These are phyloP conservation scores for Pyrenopolyporus hunteri DNA, from an alignment of 495 filamentous ascomycete genomes.

Conservation along the genomic window DNA sequence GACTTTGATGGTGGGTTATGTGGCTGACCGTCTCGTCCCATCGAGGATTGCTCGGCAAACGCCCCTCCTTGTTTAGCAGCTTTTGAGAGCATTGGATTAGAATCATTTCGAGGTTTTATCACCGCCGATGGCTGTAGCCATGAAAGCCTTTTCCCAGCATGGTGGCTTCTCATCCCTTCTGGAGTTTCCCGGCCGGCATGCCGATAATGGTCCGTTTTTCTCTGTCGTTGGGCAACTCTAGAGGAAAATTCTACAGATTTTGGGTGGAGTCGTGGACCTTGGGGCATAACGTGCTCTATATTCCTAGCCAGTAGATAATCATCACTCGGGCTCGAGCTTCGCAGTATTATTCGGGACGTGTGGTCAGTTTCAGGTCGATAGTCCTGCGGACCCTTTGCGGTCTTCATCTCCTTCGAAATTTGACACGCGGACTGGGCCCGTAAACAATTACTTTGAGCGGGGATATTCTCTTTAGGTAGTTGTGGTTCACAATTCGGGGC, in stretches of 20 bases:
- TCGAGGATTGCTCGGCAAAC: background rate
- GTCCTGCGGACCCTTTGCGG: background rate
- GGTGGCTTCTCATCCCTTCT: background rate
- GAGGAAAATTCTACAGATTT: conserved; percentile 23
- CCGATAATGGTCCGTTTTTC: background rate
- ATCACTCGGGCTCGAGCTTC: conserved; percentile 8
- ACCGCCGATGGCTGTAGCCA: background rate
- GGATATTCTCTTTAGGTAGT: background rate
- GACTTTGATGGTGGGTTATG: background rate
- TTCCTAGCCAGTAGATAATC: background rate
- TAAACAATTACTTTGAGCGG: background rate
- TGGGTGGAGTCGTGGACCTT: conserved; percentile 8
- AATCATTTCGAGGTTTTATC: background rate
- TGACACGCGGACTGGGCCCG: background rate
- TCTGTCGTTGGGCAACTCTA: conserved; percentile 13
- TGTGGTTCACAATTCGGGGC: conserved; percentile 1
- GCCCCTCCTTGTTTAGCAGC: background rate
- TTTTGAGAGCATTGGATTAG: background rate
- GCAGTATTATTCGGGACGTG: background rate
- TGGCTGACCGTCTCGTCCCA: background rate
- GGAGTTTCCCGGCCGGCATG: background rate
- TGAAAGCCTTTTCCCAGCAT: background rate
- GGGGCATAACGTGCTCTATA: background rate
- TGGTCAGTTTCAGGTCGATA: background rate
- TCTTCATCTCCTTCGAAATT: background rate